Base-by-base conservation (phyloP, 2,329 filamentous ascomycete species). In the Aureobasidium namibiae region DNA sequence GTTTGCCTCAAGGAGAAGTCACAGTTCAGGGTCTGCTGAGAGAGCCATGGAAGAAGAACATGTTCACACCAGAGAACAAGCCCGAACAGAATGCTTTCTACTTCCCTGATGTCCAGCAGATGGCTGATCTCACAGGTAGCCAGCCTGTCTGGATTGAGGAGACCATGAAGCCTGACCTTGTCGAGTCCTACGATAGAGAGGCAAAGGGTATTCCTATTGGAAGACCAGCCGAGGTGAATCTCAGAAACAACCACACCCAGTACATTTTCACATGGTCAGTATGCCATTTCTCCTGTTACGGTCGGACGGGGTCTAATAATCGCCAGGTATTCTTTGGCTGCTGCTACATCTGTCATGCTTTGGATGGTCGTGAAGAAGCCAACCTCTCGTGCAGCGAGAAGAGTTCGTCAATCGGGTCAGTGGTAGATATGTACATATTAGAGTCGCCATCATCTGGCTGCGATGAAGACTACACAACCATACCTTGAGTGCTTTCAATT, bases 191-290 rank as follows among this genome's bases (percentile, higher is more conserved):
- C 69, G 85, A 92, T 67, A 84, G 90, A 69, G 82, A 89, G 69
- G 80, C 82, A 14, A 88, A 87, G 67, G 94, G 94, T 29, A 86
- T 96, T 61, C 94, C 94, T 1, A 92, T 96, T 70, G 94, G 92
- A 14, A 82, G 92, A 69, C 77, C 90, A 7, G 83, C 94, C 4
- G 90, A 95, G 75, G 92, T 99, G 62, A 95, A 95, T 71, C 77
- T 99, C 69, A 84, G 90, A 72, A 99, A 99, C 72, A 97, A 95
- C 75, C 94, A 99, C 74, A 86, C 90, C 64, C 94, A 97, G 78
- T 99, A 99, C 74, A 99, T 99, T 66, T 94, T 96, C 73, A 99
- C 94, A 65, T 99, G 94, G 94, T 97, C 83, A 69, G 85, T 75
- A 41, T 36, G 39, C 21, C 11, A 14, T 59, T 14, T 31, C 11